phyloP scores from a whole-genome alignment of 306 rosid species.

The Carpinus viminea region DNA sequence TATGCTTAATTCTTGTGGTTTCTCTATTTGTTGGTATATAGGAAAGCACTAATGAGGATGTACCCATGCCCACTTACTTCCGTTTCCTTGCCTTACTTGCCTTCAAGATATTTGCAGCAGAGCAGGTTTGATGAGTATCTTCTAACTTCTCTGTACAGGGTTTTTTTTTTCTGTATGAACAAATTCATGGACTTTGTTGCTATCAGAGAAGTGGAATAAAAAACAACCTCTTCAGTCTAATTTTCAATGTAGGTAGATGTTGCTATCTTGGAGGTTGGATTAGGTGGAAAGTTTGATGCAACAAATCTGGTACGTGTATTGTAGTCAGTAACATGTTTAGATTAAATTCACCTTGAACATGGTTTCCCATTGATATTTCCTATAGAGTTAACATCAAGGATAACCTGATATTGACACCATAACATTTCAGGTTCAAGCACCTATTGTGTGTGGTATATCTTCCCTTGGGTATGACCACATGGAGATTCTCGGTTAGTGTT shows the following conservation, averaged over 20 bases:
- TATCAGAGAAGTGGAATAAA: not conserved
- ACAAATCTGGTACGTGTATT: constrained; percentile 74
- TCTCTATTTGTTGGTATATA: constrained; percentile 23
- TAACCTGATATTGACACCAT: constrained; percentile 13
- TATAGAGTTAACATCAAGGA: not conserved
- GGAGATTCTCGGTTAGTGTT: constrained; percentile 96
- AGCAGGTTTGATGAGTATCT: constrained; percentile 58
- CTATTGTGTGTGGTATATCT: constrained; percentile 86
- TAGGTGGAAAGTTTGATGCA: constrained; percentile 89
- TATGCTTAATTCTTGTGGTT: not conserved
- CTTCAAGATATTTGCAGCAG: constrained; percentile 85
- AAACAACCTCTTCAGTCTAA: constrained; percentile 7
- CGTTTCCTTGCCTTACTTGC: constrained; percentile 94
- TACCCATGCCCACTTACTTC: constrained; percentile 88
- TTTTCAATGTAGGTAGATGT: constrained; percentile 63
- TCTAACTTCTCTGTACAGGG: constrained; percentile 10
- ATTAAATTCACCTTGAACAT: not conserved
- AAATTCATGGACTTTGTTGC: not conserved
- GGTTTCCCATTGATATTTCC: not conserved
- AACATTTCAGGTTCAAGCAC: constrained; percentile 62
- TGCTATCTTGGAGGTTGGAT: constrained; percentile 90
- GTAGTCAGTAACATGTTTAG: not conserved
- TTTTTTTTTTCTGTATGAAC: not conserved
- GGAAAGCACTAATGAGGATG: constrained; percentile 60
- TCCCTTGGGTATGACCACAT: constrained; percentile 98